Base-by-base conservation (phyloP, 1,284 basidiomycete species). In the Mycena sp. region DNA sequence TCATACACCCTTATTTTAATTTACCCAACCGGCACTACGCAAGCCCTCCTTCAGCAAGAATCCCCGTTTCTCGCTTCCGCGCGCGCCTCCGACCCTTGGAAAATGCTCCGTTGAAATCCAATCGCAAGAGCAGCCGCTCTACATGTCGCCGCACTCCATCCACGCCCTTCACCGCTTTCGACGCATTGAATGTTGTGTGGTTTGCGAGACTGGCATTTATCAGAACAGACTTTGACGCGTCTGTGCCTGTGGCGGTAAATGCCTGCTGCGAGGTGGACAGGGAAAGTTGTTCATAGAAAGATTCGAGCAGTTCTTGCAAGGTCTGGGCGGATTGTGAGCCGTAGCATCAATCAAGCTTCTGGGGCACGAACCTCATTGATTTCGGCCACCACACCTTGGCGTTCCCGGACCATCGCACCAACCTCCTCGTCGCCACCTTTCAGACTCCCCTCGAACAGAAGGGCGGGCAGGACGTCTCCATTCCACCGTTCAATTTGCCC, bases 401-500 rank as follows among this genome's bases (percentile, higher is more conserved):
- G 86, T 76, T 95, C 92, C 74, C 86, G 85, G 0, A 96, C 93
- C 86, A 92, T 85, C 52, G 83, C 83, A 5, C 91, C 93, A 11
- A 95, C 88, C 68, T 85, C 85, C 67, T 88, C 86, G 20, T 82
- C 84, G 4, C 83, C 87, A 18, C 87, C 87, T 5, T 85, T 83
- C 61, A 93, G 78, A 77, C 91, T 93, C 34, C 93, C 94, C 76
- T 96, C 95, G 73, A 91, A 91, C 52, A 96, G 81, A 55, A 96
- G 83, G 0, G 92, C 93, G 13, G 96, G 96, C 1, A 97, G 83
- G 4, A 97, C 89, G 78, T 97, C 95, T 0, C 95, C 96, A n/a
- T 94, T 94, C 96, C 96, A 97, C 61, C 95, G 84, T 80, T 96
- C 95, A 0, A 96, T 89, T 71, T 95, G 89, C 10, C 90, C 94